Conservation (phyloP, 495 filamentous ascomycete genomes). For the Aspergillus affinis region DNA sequence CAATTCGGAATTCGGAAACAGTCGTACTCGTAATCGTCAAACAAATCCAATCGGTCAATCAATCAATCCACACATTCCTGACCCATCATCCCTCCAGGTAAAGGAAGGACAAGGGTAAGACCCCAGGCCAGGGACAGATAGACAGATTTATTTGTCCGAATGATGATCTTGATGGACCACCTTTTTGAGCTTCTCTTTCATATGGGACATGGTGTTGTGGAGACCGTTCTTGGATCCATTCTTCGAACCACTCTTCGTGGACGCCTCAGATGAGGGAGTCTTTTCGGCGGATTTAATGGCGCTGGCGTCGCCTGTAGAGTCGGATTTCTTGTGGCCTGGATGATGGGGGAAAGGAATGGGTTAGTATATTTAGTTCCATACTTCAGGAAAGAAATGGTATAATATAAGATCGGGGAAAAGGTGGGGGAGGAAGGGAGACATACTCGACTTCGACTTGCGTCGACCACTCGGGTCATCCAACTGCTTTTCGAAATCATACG, state of each 20-base stretch:
- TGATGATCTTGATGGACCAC: constrained; percentile 20
- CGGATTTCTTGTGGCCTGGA: neutral
- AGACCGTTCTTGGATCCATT: constrained; percentile 13
- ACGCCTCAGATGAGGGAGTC: neutral
- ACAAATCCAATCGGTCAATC: no score
- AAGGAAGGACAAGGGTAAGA: neutral
- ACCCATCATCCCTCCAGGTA: no score
- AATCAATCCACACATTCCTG: no score
- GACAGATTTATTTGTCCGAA: neutral
- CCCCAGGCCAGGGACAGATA: neutral
- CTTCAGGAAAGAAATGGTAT: no score
- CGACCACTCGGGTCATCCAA: constrained; percentile 16
- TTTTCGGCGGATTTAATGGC: neutral
- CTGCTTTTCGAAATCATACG: constrained; percentile 32
- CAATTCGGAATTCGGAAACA: neutral
- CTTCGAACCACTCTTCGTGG: constrained; percentile 7
- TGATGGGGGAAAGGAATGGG: no score
- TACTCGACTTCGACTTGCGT: constrained; percentile 7
- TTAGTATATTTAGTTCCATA: no score
- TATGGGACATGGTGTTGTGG: constrained; percentile 24
- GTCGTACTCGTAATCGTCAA: neutral
- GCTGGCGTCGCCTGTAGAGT: neutral
- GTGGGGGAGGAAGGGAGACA: neutral
- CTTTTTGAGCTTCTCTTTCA: constrained; percentile 36
- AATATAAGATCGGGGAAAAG: no score